Conservation (phyloP, 1,284 basidiomycete genomes). For the Fomitiporia mediterranea region DNA sequence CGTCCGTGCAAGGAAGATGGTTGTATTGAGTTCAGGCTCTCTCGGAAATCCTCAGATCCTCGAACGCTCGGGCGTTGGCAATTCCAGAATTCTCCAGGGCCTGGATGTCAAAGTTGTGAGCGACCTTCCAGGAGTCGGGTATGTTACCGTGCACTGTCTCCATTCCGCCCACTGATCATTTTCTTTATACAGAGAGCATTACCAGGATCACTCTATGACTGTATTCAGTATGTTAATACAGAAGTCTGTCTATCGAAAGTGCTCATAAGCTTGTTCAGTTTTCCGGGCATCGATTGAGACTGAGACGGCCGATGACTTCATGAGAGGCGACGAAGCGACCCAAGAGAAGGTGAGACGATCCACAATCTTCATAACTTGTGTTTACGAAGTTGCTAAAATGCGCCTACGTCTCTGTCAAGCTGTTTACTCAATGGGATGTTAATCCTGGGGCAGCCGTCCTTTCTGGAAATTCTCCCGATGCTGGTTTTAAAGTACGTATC, state of each 20-base stretch:
- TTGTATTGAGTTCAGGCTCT: conserved; percentile 62
- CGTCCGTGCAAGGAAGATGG: conserved; percentile 57
- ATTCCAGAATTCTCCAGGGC: conserved; percentile 48
- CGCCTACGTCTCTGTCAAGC: conserved; percentile 27
- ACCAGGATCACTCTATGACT: conserved; percentile 75
- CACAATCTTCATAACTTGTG: background rate
- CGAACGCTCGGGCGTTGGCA: conserved; percentile 66
- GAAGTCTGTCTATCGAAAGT: too few relatives aligned
- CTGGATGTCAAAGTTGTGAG: conserved; percentile 57
- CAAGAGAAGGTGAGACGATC: conserved; percentile 44
- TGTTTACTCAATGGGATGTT: conserved; percentile 64
- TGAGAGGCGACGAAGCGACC: conserved; percentile 57
- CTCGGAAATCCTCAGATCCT: conserved; percentile 66
- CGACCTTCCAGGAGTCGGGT: conserved; percentile 69
- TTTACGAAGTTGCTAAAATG: conserved; percentile 1
- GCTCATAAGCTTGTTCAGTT: too few relatives aligned
- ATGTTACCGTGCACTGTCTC: conserved; percentile 25
- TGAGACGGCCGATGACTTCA: conserved; percentile 60
- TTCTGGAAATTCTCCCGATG: conserved; percentile 67
- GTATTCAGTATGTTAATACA: too few relatives aligned
- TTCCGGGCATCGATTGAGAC: conserved; percentile 65
- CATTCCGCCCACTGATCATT: background rate
- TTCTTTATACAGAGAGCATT: conserved; percentile 50
- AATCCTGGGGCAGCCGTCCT: conserved; percentile 65
- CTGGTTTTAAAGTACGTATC: conserved; percentile 57